Base-by-base conservation (phyloP, 2,329 filamentous ascomycete species). In the Fusarium sp. region DNA sequence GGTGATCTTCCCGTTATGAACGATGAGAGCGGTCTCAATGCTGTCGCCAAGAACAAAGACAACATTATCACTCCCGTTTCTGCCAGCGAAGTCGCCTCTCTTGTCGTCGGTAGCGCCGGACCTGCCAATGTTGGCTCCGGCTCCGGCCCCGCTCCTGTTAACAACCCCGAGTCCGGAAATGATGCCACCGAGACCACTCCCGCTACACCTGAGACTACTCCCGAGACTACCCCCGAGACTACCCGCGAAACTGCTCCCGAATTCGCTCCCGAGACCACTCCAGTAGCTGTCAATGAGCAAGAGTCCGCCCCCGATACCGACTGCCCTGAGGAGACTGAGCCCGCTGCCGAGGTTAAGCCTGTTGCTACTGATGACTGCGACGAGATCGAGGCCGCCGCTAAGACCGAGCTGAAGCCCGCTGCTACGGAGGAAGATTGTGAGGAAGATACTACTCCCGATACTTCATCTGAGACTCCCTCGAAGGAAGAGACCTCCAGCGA, bases 1-100 rank as follows among this genome's bases (percentile, higher is more conserved):
- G 74, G 74, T 9, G 58, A 71, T 10, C 70, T 63, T 45, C 72
- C 72, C 1, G 42, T 65, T 15, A 21, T 75, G 48, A 71, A 67
- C 13, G 53, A 35, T 1, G 65, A 70, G 4, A 60, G 58, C 15
- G 72, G 66, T 18, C 66, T 75, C 5, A 47, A 33, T 10, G 55
- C 66, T 27, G 65, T 58, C 8, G 56, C 58, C 3, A 56, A 62
- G 35, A 48, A 45, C 11, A 66, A 70, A 8, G 54, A 51, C 3
- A 73, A 69, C 35, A 71, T 75, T 1, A 71, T 76, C 13, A 48
- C 58, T 21, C 72, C 74, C 9, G 63, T 76, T 33, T 59, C 70
- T n/a, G 74, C 72, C 11, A 64, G 54, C 17, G 48, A 69, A 29
- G 74, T 76, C 20, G 50, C 67, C 3, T 59, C 47, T 25, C 74